Evolutionary conservation across 768 basidiomycete genomes (phyloP).

Genomic region (Exsudoporus frostii): DNA sequence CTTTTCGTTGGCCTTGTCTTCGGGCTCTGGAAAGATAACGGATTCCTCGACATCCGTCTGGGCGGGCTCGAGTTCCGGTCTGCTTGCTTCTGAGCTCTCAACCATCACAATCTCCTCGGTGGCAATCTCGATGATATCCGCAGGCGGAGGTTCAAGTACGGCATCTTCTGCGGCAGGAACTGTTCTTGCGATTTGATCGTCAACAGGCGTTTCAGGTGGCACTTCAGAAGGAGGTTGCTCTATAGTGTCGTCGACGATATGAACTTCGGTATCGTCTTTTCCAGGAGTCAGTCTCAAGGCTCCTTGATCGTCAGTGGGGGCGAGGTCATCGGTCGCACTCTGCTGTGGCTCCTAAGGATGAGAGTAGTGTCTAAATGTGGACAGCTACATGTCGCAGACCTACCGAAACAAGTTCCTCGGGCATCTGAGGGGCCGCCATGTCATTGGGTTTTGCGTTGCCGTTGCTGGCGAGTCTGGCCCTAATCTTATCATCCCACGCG

Average conservation of each 20-base stretch:
- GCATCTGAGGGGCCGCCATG: not conserved
- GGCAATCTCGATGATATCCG: conserved; percentile 2
- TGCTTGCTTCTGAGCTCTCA: conserved; percentile 4
- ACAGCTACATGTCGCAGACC: not conserved
- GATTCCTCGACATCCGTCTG: conserved; percentile 17
- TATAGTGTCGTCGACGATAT: not conserved
- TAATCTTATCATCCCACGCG: conserved; percentile 55
- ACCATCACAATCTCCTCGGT: conserved; percentile 8
- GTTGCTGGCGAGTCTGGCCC: conserved; percentile 27
- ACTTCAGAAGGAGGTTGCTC: conserved; percentile 1
- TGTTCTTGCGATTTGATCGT: not conserved
- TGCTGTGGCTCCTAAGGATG: conserved; percentile 12
- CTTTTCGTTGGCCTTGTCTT: conserved; percentile 1
- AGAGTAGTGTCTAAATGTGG: not conserved
- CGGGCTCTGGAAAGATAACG: conserved; percentile 8
- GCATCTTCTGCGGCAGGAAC: conserved; percentile 8
- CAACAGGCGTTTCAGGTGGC: conserved; percentile 1
- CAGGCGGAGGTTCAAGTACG: conserved; percentile 1
- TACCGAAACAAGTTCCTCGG: conserved; percentile 8
- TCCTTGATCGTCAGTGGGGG: conserved; percentile 1
- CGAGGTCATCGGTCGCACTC: not conserved
- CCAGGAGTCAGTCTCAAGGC: not conserved
- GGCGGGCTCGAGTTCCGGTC: not conserved
- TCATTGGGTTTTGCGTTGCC: conserved; percentile 5
- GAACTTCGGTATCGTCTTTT: not conserved